Conservation (phyloP, 306 rosid species). For the Phaseolus lunatus region DNA sequence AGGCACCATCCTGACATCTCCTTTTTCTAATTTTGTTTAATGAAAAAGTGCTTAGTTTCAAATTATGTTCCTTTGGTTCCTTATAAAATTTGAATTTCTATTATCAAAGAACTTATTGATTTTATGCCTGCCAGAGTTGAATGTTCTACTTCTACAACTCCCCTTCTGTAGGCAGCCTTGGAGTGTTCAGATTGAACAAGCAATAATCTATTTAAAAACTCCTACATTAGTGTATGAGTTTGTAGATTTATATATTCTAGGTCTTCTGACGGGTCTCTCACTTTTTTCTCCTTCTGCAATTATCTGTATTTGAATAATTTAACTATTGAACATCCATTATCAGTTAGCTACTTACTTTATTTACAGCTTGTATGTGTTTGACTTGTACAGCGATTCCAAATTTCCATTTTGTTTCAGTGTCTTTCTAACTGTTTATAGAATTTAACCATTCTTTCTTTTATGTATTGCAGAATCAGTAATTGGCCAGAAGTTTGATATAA, state of each 20-base stretch:
- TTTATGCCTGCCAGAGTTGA: constrained; percentile 4
- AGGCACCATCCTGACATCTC: not conserved
- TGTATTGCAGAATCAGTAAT: constrained; percentile 46
- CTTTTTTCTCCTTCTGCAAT: constrained; percentile 26
- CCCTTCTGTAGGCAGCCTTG: not conserved
- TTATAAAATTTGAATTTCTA: not conserved
- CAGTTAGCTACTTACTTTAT: constrained; percentile 31
- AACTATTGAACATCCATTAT: constrained; percentile 19
- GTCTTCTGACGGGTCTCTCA: constrained; percentile 35
- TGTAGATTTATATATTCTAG: constrained; percentile 15
- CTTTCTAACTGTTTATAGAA: constrained; percentile 33
- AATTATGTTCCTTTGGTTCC: constrained; percentile 29
- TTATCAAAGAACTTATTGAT: not conserved
- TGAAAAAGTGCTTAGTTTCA: not conserved
- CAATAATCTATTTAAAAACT: constrained; percentile 23
- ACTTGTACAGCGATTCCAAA: not conserved
- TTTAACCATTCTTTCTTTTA: constrained; percentile 38
- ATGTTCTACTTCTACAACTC: constrained; percentile 3
- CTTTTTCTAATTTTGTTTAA: not conserved
- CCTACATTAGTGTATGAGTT: not conserved
- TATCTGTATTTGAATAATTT: constrained; percentile 36
- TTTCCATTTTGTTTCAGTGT: constrained; percentile 30
- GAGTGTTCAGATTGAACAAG: constrained; percentile 4
- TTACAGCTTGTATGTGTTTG: constrained; percentile 29
- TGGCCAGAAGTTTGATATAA: constrained; percentile 51